Evolutionary conservation across 148 eudicot species (phyloP).

Genomic region (Amaranthus cruentus): DNA sequence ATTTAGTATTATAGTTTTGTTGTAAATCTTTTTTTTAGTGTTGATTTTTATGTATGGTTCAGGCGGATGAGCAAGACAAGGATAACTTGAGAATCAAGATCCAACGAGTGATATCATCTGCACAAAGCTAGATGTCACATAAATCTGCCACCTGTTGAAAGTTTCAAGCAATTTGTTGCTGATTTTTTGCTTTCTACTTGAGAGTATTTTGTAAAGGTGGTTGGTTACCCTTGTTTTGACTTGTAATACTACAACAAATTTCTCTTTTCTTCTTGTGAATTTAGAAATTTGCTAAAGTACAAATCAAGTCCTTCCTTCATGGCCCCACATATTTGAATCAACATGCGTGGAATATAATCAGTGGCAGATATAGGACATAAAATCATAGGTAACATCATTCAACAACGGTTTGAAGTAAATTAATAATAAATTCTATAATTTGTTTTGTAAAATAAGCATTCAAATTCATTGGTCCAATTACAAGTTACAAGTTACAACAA

Average conservation of each 20-base stretch:
- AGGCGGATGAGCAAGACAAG: constrained; percentile 22
- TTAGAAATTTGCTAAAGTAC: neutral
- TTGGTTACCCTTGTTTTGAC: neutral
- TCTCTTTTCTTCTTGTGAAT: neutral
- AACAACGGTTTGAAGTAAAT: too few species aligned
- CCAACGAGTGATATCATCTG: constrained; percentile 17
- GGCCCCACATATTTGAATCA: too few species aligned
- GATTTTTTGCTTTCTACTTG: constrained; percentile 4
- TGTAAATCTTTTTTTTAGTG: neutral
- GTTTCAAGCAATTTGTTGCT: constrained; percentile 9
- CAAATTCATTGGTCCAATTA: too few species aligned
- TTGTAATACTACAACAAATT: neutral
- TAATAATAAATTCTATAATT: too few species aligned
- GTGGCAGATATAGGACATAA: too few species aligned
- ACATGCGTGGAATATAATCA: too few species aligned
- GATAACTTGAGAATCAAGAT: constrained; percentile 20
- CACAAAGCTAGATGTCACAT: neutral
- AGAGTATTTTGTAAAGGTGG: neutral
- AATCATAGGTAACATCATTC: too few species aligned
- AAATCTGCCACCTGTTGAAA: neutral
- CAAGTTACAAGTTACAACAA: too few species aligned
- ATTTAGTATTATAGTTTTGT: neutral
- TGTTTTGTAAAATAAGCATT: too few species aligned
- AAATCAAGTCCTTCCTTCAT: too few species aligned
- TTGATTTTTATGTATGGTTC: neutral